Conservation (phyloP, 2,329 filamentous ascomycete species). For the Aspergillus neotritici region DNA sequence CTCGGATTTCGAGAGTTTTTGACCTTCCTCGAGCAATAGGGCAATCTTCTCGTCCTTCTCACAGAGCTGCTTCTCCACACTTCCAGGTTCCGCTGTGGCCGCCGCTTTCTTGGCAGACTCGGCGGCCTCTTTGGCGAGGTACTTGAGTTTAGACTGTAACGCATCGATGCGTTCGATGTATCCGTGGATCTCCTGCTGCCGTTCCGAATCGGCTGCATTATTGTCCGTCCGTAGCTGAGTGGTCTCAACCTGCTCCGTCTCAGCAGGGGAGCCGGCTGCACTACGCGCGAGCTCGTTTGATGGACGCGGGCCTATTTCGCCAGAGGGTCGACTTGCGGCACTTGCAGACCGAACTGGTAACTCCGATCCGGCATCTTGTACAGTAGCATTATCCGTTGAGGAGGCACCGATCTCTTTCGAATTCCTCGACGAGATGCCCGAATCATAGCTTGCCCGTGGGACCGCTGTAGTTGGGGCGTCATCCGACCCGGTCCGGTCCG, state of each 20-base stretch:
- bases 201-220: constrained; percentile 50
- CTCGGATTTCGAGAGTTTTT: constrained; percentile 78
- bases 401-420: constrained; percentile 23
- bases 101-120: constrained; percentile 67
- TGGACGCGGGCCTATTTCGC: background rate
- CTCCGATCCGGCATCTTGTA: constrained; percentile 3
- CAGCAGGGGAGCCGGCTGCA: constrained; percentile 13
- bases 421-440: constrained; percentile 14
- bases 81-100: constrained; percentile 57
- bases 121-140: constrained; percentile 72
- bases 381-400: constrained; percentile 11
- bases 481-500: constrained; percentile 8
- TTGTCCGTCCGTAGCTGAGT: constrained; percentile 47
- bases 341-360: background rate
- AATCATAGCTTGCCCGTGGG: constrained; percentile 29
- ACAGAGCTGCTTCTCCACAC: constrained; percentile 69
- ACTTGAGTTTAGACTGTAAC: constrained; percentile 83
- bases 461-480: constrained; percentile 9
- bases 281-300: constrained; percentile 14
- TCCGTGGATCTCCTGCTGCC: constrained; percentile 75
- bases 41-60: constrained; percentile 91
- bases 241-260: constrained; percentile 38
- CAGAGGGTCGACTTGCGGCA: background rate
- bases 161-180: constrained; percentile 89
- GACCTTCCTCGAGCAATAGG: constrained; percentile 83